These are phyloP conservation scores for Ophiocytium majus DNA, from an alignment of 352 stramenopile species.

Conservation along the genomic window DNA sequence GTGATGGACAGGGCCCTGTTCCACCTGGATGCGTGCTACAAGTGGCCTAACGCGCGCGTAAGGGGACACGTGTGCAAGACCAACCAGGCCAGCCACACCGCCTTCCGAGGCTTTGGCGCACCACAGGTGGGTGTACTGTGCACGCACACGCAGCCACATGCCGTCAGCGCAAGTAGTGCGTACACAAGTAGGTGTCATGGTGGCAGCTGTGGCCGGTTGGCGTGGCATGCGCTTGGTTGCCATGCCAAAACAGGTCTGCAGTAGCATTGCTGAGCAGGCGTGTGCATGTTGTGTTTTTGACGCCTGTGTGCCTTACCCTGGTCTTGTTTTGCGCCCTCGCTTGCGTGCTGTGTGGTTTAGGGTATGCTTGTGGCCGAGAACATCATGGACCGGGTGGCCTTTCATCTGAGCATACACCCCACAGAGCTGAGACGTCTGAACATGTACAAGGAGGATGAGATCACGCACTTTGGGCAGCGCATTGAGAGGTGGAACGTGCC, in stretches of 20 bases:
- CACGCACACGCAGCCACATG: no score
- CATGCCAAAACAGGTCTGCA: no score
- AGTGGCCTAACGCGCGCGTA: slow-evolving; percentile 79
- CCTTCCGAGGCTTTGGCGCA: slow-evolving; percentile 90
- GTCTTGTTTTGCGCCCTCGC: no score
- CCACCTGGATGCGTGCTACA: slow-evolving; percentile 89
- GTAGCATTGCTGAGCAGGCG: no score
- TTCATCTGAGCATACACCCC: slow-evolving; percentile 67
- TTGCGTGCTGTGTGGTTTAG: no score
- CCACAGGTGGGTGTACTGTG: slow-evolving; percentile 69
- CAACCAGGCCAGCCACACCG: slow-evolving; percentile 87
- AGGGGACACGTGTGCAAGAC: slow-evolving; percentile 86
- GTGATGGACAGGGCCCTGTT: slow-evolving; percentile 92
- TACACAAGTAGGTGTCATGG: no score
- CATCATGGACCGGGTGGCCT: slow-evolving; percentile 90
- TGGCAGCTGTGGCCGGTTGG: no score
- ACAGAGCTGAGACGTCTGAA: slow-evolving; percentile 77
- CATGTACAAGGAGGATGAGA: slow-evolving; percentile 80
- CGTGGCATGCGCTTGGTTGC: no score
- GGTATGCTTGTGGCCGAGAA: slow-evolving; percentile 80
- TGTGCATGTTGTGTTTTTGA: no score
- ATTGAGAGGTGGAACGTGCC: slow-evolving; percentile 85
- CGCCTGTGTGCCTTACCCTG: no score
- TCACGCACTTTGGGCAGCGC: slow-evolving; percentile 85
- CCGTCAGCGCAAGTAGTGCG: no score